Evolutionary conservation across 345 rosid species (phyloP).

Genomic region (Camelina hispida): DNA sequence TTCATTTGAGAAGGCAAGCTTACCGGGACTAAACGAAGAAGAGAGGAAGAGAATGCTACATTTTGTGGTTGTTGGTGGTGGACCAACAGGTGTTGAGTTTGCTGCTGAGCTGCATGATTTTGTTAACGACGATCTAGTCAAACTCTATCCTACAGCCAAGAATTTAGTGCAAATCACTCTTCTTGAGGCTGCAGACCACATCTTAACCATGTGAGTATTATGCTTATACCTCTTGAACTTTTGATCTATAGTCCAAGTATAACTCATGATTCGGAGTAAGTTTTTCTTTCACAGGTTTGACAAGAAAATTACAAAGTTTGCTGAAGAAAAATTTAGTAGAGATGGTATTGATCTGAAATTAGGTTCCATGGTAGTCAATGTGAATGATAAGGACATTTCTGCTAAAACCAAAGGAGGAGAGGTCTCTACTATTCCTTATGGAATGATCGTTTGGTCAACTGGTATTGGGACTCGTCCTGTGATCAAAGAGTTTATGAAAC

Average conservation of each 20-base stretch:
- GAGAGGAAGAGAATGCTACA: slow-evolving; percentile 87
- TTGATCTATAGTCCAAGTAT: neutral
- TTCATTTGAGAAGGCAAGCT: slow-evolving; percentile 84
- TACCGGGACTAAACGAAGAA: slow-evolving; percentile 77
- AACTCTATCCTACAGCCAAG: slow-evolving; percentile 68
- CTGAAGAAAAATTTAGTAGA: slow-evolving; percentile 81
- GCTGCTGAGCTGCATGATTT: slow-evolving; percentile 95
- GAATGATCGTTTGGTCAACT: slow-evolving; percentile 97
- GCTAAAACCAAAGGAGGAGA: slow-evolving; percentile 73
- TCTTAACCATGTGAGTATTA: slow-evolving; percentile 71
- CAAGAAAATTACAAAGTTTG: slow-evolving; percentile 92
- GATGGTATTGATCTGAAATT: slow-evolving; percentile 84
- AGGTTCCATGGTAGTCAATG: slow-evolving; percentile 91
- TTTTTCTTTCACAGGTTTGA: slow-evolving; percentile 73
- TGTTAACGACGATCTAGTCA: slow-evolving; percentile 80
- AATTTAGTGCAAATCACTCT: slow-evolving; percentile 72
- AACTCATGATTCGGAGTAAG: neutral
- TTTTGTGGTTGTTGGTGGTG: slow-evolving; percentile 96
- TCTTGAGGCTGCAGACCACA: slow-evolving; percentile 94
- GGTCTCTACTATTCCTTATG: slow-evolving; percentile 66
- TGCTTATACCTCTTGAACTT: neutral
- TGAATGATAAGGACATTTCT: slow-evolving; percentile 73
- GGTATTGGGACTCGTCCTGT: slow-evolving; percentile 89
- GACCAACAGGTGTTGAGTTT: slow-evolving; percentile 98
- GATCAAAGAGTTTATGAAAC: slow-evolving; percentile 83